Conservation (phyloP, 495 filamentous ascomycete genomes). For the Pseudevernia furfuracea region DNA sequence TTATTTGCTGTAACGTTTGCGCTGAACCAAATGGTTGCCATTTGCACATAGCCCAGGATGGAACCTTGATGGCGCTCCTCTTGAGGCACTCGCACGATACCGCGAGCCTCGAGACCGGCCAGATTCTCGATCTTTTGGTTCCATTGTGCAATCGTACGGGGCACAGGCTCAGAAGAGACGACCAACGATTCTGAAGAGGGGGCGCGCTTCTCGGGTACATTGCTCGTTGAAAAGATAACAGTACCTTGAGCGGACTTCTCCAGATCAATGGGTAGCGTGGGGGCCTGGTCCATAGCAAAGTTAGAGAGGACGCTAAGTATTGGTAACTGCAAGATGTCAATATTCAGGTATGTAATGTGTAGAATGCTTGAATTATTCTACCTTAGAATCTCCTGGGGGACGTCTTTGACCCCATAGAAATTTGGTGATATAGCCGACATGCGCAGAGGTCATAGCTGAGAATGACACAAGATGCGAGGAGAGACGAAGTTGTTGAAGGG, state of each 20-base stretch:
- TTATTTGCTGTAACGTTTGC: conserved; percentile 69
- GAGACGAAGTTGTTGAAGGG: too few relatives aligned
- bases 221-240: background rate
- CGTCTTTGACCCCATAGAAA: too few relatives aligned
- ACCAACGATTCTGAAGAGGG: background rate
- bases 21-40: conserved; percentile 64
- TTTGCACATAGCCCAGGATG: conserved; percentile 44
- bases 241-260: background rate
- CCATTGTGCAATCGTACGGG: conserved; percentile 22
- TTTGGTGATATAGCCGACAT: too few relatives aligned
- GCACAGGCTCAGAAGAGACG: conserved; percentile 15
- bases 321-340: too few relatives aligned
- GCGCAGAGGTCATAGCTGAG: too few relatives aligned
- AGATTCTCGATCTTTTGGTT: conserved; percentile 34
- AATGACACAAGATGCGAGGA: too few relatives aligned
- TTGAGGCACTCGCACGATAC: conserved; percentile 57
- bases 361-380: too few relatives aligned
- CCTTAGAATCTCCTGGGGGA: too few relatives aligned
- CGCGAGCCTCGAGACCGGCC: conserved; percentile 54
- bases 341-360: too few relatives aligned
- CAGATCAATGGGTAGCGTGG: background rate
- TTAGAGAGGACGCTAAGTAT: background rate
- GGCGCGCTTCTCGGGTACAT: conserved; percentile 16
- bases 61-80: conserved; percentile 41
- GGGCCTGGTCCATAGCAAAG: background rate